Evolutionary conservation across 805 yeast genomes (phyloP), one percentile per base, ranked within the genome.

Genomic region (Candida nemodendra): DNA sequence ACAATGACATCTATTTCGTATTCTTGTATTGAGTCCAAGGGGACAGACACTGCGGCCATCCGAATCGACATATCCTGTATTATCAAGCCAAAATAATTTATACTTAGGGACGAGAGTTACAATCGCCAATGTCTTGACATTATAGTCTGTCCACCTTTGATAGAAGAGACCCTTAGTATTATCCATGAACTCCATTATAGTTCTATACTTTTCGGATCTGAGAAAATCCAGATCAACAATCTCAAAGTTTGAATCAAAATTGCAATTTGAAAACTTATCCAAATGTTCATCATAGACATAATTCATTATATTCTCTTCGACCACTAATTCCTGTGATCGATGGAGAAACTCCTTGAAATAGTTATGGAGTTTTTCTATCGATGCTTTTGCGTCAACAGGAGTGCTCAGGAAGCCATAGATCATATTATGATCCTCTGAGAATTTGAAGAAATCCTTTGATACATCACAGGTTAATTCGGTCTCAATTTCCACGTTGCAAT

Each of bases 81-180:
- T 78, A 29, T 68, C 75, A 48, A 81, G 72, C 65, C 74, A 69
- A 47, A 76, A 80, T 19, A 80, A 59, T 41, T 73, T 64, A 28
- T 66, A 66, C 43, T 59, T 69, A 18, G 76, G 67, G 42, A 76
- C 39, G 31, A 62, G 55, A n/a, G 65, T 44, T 9, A 65, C 45
- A 4, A 64, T 51, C 4, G 64, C 70, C 30, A 69, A 45, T 1
- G 76, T 53, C 45, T 68, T 72, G 17, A 72, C 47, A 9, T 71
- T 71, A n/a, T 72, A 71, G 46, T 74, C 81, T 4, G 79, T 77
- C 81, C 82, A 76, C 36, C 83, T 56, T 48, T 78, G 82, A 46
- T 74, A 74, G 51, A 74, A 76, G 41, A 76, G 69, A 1, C 83
- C 84, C 12, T 77, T 72, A 0, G 69, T 48, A 22, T 56, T 42